These are phyloP conservation scores for Penicillium daleae DNA, from an alignment of 495 filamentous ascomycete genomes.

Conservation along the genomic window DNA sequence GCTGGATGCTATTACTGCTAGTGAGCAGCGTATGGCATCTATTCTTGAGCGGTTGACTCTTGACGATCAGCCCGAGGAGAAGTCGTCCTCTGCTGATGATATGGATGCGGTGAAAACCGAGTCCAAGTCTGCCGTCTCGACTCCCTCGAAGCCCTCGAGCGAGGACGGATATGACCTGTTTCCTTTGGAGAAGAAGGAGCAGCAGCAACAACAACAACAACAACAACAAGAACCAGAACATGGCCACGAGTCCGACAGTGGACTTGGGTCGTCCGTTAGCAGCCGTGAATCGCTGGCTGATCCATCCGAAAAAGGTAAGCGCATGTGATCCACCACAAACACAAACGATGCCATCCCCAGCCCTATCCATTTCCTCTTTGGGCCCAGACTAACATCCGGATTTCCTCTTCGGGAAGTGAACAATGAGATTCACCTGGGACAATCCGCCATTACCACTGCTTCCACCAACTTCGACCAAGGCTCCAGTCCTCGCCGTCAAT, in stretches of 20 bases:
- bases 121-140: neutral
- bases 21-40: slow-evolving; percentile 53
- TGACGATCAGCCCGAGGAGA: slow-evolving; percentile 33
- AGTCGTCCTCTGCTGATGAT: neutral
- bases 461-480: slow-evolving; percentile 33
- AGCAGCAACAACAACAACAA: neutral
- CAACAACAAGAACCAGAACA: slow-evolving; percentile 22
- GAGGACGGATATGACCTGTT: slow-evolving; percentile 2
- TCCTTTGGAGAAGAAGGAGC: slow-evolving; percentile 23
- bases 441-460: slow-evolving; percentile 51
- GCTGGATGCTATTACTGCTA: slow-evolving; percentile 50
- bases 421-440: slow-evolving; percentile 35
- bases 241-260: slow-evolving; percentile 54
- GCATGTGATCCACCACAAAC: neutral
- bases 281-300: slow-evolving; percentile 33
- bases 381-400: neutral
- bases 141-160: neutral
- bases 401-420: slow-evolving; percentile 20
- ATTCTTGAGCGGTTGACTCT: slow-evolving; percentile 49
- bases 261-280: slow-evolving; percentile 59
- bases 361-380: neutral
- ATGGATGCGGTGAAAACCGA: neutral
- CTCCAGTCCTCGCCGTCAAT: slow-evolving; percentile 40
- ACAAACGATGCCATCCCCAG: neutral
- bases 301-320: slow-evolving; percentile 26